These are phyloP conservation scores for Kazachstania sp. DNA, from an alignment of 1,139 yeast species.

Conservation along the genomic window DNA sequence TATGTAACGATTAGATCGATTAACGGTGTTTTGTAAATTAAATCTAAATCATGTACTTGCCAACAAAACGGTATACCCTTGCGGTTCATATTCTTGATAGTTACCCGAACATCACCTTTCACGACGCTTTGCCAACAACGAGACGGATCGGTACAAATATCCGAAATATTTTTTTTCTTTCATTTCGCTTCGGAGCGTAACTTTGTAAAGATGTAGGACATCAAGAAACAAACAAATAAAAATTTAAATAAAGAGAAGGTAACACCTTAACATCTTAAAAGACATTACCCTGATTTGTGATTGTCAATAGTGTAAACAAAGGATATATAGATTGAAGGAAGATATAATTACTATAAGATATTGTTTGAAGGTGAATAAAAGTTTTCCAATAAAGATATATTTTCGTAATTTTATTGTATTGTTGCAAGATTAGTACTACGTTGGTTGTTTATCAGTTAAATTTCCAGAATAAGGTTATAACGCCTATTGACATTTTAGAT, in stretches of 20 bases:
- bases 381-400: too few species aligned
- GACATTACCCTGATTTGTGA: constrained; percentile 1
- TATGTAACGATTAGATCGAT: too few species aligned
- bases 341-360: not conserved
- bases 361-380: too few species aligned
- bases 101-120: not conserved
- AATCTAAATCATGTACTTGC: too few species aligned
- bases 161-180: not conserved
- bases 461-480: not conserved
- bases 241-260: constrained; percentile 2
- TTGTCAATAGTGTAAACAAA: not conserved
- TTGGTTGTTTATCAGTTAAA: not conserved
- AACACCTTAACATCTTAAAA: not conserved
- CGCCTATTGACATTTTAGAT: not conserved
- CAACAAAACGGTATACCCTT: too few species aligned
- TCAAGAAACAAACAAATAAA: not conserved
- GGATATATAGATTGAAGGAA: not conserved
- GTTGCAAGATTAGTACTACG: too few species aligned
- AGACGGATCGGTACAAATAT: not conserved
- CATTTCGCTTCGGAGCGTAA: too few species aligned
- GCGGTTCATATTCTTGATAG: too few species aligned
- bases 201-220: not conserved
- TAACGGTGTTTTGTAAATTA: too few species aligned
- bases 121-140: too few species aligned
- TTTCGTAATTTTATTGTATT: too few species aligned